Conservation (phyloP, 495 filamentous ascomycete species). For the Aspergillus incahuasiensis region DNA sequence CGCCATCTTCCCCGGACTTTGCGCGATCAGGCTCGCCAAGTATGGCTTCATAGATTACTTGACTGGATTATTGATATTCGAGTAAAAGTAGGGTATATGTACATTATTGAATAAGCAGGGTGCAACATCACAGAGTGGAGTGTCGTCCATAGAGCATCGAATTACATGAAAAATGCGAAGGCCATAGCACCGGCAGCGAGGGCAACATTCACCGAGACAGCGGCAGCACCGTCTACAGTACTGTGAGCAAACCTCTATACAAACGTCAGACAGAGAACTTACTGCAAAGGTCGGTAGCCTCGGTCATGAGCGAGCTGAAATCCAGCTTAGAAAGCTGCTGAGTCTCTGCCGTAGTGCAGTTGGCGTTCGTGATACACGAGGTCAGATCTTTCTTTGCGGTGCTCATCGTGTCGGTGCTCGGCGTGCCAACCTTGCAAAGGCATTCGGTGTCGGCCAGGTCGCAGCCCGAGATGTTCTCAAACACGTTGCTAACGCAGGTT, state of each 20-base stretch:
- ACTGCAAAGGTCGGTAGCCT: not conserved
- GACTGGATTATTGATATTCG: no score
- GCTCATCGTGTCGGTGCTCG: not conserved
- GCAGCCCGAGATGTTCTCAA: not conserved
- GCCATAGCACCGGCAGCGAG: constrained; percentile 1
- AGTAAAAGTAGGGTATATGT: no score
- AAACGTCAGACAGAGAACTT: not conserved
- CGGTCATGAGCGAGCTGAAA: not conserved
- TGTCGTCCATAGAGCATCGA: not conserved
- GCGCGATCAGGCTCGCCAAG: not conserved
- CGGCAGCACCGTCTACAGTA: not conserved
- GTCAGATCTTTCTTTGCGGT: not conserved
- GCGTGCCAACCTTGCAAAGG: not conserved
- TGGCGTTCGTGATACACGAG: not conserved
- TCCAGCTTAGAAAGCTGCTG: not conserved
- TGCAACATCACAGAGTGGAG: not conserved
- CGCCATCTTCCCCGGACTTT: not conserved
- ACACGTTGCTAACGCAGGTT: not conserved
- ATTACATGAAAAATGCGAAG: not conserved
- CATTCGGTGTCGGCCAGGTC: not conserved
- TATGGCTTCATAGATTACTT: no score
- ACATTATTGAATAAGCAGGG: no score
- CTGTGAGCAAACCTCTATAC: not conserved
- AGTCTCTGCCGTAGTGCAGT: not conserved
- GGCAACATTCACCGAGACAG: not conserved